phyloP scores from a whole-genome alignment of 1,139 yeast species.

The Yamadazyma taylorii region DNA sequence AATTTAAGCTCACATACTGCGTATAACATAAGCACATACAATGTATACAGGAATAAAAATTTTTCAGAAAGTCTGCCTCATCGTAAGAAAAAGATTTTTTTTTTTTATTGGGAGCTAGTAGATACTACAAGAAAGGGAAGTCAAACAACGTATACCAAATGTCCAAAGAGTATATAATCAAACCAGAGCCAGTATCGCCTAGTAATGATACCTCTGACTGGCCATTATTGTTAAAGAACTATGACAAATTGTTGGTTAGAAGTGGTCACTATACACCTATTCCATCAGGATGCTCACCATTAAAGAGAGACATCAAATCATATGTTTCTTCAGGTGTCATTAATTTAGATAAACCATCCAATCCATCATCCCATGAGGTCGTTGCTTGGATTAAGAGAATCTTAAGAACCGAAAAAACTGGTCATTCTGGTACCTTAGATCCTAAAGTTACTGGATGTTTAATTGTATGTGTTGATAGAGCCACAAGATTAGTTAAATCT shows the following conservation, averaged over 20 bases:
- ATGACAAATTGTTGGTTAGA: conserved; percentile 90
- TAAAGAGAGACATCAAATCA: conserved; percentile 87
- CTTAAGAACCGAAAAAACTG: conserved; percentile 92
- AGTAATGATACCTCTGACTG: conserved; percentile 87
- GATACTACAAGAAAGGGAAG: not conserved
- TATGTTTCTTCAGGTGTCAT: conserved; percentile 94
- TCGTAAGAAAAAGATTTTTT: conserved; percentile 19
- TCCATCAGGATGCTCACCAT: conserved; percentile 92
- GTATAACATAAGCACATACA: not conserved
- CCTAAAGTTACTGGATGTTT: conserved; percentile 98
- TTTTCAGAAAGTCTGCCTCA: conserved; percentile 10
- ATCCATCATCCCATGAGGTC: conserved; percentile 97
- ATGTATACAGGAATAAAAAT: not conserved
- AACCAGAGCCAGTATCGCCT: conserved; percentile 83
- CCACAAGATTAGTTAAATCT: conserved; percentile 95
- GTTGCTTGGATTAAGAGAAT: conserved; percentile 99
- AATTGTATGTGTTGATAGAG: conserved; percentile 96
- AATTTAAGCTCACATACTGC: not conserved
- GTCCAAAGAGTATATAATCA: conserved; percentile 73
- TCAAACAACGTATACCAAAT: conserved; percentile 35
- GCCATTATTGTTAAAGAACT: conserved; percentile 93
- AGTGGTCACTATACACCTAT: conserved; percentile 97
- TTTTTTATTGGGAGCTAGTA: conserved; percentile 5
- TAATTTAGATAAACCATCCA: conserved; percentile 95
- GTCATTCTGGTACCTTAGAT: conserved; percentile 98